A percentile compares a stretch with the other conserved stretches of the same genome.
Conservation (phyloP, 2,329 filamentous ascomycete species). For the Cytospora piceae region DNA sequence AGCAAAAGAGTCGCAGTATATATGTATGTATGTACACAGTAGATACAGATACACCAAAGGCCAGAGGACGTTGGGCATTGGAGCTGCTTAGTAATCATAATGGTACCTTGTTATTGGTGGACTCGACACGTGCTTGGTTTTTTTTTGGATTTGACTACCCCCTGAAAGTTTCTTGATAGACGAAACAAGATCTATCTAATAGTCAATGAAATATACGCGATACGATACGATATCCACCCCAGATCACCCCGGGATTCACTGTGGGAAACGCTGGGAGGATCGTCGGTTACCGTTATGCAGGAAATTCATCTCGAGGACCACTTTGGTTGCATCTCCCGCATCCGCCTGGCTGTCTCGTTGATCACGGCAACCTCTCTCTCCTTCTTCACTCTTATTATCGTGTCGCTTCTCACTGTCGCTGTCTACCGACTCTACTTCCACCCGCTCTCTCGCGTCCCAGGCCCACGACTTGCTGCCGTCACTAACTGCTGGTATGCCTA, state of each 20-base stretch:
- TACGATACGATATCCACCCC: neutral
- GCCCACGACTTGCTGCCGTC: conserved; percentile 50
- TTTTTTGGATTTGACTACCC: neutral
- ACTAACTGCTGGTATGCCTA: conserved; percentile 54
- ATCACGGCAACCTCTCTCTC: neutral
- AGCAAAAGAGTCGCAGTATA: too few relatives aligned
- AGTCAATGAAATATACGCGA: too few relatives aligned
- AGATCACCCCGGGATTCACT: neutral
- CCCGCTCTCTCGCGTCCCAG: conserved; percentile 50
- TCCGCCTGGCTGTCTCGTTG: neutral
- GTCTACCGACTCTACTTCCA: conserved; percentile 49
- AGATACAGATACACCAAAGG: neutral
- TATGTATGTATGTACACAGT: neutral
- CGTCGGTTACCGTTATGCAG: neutral
- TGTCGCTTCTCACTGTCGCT: conserved; percentile 5
- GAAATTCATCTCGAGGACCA: neutral
- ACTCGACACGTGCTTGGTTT: neutral
- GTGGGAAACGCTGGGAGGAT: neutral
- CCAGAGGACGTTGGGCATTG: neutral
- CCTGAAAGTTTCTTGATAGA: neutral
- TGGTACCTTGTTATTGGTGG: neutral
- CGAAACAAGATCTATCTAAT: neutral
- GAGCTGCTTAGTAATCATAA: neutral
- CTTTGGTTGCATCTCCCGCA: neutral
- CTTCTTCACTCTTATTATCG: neutral